These are phyloP conservation scores for Tulasnella sp. DNA, from an alignment of 768 basidiomycete genomes.

Conservation along the genomic window DNA sequence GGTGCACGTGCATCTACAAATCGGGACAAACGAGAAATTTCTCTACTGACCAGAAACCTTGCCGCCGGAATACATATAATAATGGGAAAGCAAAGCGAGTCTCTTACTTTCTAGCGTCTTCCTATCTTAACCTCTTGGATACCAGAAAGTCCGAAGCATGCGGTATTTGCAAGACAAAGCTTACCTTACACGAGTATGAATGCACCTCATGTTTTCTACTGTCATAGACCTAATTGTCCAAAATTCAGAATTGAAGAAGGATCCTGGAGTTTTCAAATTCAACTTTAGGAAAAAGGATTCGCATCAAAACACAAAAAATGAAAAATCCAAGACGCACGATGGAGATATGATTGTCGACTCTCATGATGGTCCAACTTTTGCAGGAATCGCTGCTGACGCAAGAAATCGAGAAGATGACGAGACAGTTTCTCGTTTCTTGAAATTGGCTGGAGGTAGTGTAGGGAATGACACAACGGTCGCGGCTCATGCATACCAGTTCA, in stretches of 20 bases:
- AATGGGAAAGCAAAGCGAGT: too few species aligned
- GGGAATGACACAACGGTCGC: constrained; percentile 27
- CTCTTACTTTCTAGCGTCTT: too few species aligned
- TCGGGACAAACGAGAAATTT: too few species aligned
- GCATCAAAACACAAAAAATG: constrained; percentile 15
- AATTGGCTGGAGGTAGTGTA: background rate
- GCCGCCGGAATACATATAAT: too few species aligned
- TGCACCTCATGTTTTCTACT: too few species aligned
- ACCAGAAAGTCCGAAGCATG: too few species aligned
- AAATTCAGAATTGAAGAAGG: constrained; percentile 66
- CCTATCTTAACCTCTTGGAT: too few species aligned
- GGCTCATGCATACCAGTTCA: constrained; percentile 21
- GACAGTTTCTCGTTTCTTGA: background rate
- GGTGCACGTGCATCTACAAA: too few species aligned
- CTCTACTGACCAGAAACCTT: too few species aligned
- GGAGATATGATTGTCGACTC: constrained; percentile 17
- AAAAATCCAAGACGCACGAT: constrained; percentile 46
- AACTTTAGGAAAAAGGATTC: constrained; percentile 45
- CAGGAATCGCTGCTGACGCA: background rate
- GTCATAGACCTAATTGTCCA: background rate
- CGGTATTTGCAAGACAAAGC: too few species aligned
- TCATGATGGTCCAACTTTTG: background rate
- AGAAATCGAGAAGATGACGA: background rate
- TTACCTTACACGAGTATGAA: too few species aligned
- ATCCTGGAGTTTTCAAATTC: constrained; percentile 76